Base-by-base conservation (phyloP, 2,329 filamentous ascomycete species). In the Knoxdaviesia capensis region DNA sequence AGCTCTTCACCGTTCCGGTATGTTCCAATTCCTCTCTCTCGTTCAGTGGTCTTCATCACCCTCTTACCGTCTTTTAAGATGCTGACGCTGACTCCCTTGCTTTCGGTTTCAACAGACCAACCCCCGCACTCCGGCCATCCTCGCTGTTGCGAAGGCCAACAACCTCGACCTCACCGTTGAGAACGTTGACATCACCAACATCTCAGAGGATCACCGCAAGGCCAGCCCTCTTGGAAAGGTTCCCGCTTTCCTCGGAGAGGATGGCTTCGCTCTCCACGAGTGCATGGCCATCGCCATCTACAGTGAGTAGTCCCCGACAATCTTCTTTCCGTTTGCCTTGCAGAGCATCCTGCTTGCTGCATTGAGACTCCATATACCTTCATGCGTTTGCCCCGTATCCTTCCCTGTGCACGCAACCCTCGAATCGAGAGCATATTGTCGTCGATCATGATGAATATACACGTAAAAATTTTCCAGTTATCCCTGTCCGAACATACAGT, bases 61-160 rank as follows among this genome's bases (percentile, higher is more conserved):
- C 41, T 45, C 48, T 39, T 41, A 31, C 35, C 36, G 34, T 30
- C 3, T 20, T 20, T 20, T 20, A 20, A 20, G 20, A 20, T 20
- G 20, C 20, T 20, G 20, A 20, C 20, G 2, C 40, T 49, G 48
- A 47, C 47, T 46, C 42, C 42, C 54, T 68, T 57, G 50, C 53
- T 56, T 51, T 57, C 51, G 40, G 47, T 50, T 44, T 48, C 44
- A 50, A 46, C 59, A 94, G 87, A 74, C 72, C 60, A 94, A 94
- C 75, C 71, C 82, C 65, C 87, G 88, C 71, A 82, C 80, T 63
- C 82, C 80, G 57, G 78, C 79, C 61, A 82, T 94, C 65, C 76
- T 80, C 62, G 87, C 84, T 55, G 84, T 94, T 59, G 90, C 90
- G 56, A 96, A 98, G 80, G 86, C 85, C 69, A 96, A 96, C 68